Evolutionary conservation across 331 rosid species (phyloP).

Genomic region (Pyrus hybrid): DNA sequence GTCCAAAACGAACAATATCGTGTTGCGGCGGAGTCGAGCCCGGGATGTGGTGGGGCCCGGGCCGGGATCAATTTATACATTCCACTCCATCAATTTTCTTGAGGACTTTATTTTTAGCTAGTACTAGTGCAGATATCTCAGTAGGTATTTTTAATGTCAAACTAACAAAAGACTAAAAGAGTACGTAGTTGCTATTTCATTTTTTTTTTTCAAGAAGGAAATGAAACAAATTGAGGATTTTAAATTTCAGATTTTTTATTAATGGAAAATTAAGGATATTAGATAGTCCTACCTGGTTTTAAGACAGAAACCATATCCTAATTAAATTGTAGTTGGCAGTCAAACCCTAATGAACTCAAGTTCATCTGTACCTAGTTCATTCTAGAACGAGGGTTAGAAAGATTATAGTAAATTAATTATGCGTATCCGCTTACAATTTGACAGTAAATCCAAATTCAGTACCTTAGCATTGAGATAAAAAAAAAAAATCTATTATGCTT

Average conservation of each 20-base stretch:
- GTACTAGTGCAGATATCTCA: neutral
- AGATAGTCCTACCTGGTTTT: neutral
- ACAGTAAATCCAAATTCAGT: neutral
- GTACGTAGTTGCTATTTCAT: neutral
- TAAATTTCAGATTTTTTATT: neutral
- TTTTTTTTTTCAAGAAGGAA: neutral
- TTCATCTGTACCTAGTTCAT: too few species aligned
- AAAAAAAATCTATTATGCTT: too few species aligned
- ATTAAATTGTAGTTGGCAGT: neutral
- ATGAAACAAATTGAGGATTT: neutral
- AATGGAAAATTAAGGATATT: neutral
- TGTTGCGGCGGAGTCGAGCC: too few species aligned
- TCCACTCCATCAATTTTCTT: neutral
- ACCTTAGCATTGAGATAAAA: neutral
- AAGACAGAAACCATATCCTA: neutral
- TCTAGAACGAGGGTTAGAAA: neutral
- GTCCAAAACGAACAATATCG: too few species aligned
- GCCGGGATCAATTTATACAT: too few species aligned
- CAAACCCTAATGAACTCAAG: neutral
- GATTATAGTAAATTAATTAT: neutral
- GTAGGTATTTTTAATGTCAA: neutral
- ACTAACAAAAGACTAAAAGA: neutral
- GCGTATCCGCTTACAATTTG: neutral
- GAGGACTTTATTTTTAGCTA: neutral
- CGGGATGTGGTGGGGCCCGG: too few species aligned